Evolutionary conservation across 2,329 filamentous ascomycete species (phyloP), one percentile per base, ranked within the genome.

Genomic region (Ascocoryne sarcoides): DNA sequence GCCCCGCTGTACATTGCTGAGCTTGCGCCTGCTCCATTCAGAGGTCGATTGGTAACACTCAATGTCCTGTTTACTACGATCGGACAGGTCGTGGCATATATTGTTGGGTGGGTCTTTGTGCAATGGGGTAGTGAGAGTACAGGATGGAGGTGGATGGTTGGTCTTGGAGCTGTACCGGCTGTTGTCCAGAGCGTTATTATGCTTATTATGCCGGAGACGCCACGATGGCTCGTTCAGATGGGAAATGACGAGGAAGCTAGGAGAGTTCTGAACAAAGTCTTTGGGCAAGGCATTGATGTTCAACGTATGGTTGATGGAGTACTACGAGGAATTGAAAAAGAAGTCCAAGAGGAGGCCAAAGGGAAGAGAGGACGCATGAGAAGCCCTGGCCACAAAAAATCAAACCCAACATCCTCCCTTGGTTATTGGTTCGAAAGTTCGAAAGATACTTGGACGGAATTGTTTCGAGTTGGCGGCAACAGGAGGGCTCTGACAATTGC

Each of bases 91-190:
- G 75, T 93, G 15, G 89, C 90, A 2, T 95, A 95, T 61, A 59
- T 93, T 2, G 65, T 88, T 5, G 90, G 90, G 1, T 95, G 84
- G 82, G 61, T 70, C 0, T 81, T 94, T 34, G 72, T 77, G 4
- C 70, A 73, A 41, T 67, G 68, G 43, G 73, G 67, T 0, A 60
- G 65, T 42, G 52, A 59, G 16, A 57, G 55, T 26, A 73, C 71
- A 10, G 86, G 83, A 1, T 96, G 90, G 89, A 71, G 87, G 36
- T 93, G 84, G 80, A 89, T 95, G 75, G 88, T 95, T 0, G 89
- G 89, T 0, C 62, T 95, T 0, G 90, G 89, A 1, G 84, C 84
- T 7, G 46, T 82, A 18, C 90, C 90, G 0, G 89, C 88, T 0
- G 60, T 75, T 0, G 40, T 88, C 3, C 90, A 95, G 59, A 73